Base-by-base conservation (phyloP, 1,284 basidiomycete genomes). In the Cerioporus squamosus region DNA sequence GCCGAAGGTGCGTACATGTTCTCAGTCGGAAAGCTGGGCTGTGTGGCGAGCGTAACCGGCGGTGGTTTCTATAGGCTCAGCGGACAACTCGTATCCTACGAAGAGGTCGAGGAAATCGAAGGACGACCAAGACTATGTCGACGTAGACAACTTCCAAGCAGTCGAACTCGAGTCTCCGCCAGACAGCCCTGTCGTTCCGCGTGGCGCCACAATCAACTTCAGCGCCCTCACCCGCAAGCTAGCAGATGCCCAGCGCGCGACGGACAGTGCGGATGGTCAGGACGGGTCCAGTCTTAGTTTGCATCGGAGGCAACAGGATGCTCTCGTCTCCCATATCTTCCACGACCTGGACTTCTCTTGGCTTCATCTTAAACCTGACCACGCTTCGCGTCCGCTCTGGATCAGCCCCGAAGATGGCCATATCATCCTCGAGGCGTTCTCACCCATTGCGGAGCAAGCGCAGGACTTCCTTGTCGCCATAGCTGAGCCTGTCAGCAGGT, bases 381-480 rank as follows among this genome's bases (percentile, higher is more conserved):
- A 98, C 72, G 81, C 86, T 20, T 90, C 93, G 14, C 86, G 96
- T 44, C 96, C 96, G 18, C 77, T 98, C 23, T 98, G 95, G 94
- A 97, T 98, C 63, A 93, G 90, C 65, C 96, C 97, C 38, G 93
- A 95, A 65, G 88, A 93, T 67, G 93, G 94, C 0, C 91, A 95
- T 69, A 97, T 98, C 70, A 98, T 97, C 60, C 84, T 98, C 36
- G 96, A 98, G 75, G 94, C 94, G 0, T 98, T 98, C 72, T 95
- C 94, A 29, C 93, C 97, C 1, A 95, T 99, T 60, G 97, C 97
- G 26, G 94, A 97, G 69, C 95, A 98, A 75, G 97, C 97, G 3
- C 97, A 99, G 75, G 97, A 99, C 74, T 99, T 99, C 69, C 81
- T 99, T 42, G 94, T 97, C 55, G 97, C 97, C 49, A 98, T 99